phyloP scores from a whole-genome alignment of 176 grass and related monocot species.

The Puccinellia tenuiflora region DNA sequence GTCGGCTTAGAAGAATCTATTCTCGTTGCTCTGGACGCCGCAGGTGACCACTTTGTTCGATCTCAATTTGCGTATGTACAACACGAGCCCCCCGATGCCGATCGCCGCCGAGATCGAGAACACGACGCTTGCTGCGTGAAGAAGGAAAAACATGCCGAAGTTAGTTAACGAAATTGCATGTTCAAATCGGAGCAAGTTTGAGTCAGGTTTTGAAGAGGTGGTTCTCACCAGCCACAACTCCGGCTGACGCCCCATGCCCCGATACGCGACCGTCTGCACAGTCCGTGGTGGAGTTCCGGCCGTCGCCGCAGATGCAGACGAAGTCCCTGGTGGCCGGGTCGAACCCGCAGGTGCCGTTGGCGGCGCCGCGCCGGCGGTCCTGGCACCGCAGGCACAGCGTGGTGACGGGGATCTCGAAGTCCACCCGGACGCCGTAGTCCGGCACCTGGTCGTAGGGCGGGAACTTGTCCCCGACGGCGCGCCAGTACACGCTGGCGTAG shows the following conservation, averaged over 20 bases:
- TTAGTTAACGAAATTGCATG: not conserved
- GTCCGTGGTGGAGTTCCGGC: constrained; percentile 60
- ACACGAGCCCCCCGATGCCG: constrained; percentile 62
- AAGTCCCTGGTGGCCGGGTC: constrained; percentile 54
- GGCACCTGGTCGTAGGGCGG: constrained; percentile 88
- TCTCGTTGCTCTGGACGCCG: constrained; percentile 84
- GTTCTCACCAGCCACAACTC: constrained; percentile 62
- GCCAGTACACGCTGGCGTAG: constrained; percentile 79
- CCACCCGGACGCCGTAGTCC: constrained; percentile 70
- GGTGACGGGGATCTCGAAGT: constrained; percentile 90
- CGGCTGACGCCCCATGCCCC: constrained; percentile 40
- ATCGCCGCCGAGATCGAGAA: constrained; percentile 56
- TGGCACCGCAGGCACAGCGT: constrained; percentile 80
- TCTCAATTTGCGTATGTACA: constrained; percentile 67
- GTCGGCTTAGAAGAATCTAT: constrained; percentile 59
- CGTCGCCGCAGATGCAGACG: constrained; percentile 69
- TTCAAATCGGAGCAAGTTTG: not conserved
- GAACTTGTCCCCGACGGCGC: constrained; percentile 49
- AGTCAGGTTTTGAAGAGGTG: not conserved
- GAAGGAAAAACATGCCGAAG: not conserved
- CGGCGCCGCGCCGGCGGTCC: constrained; percentile 42
- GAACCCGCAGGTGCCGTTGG: constrained; percentile 67
- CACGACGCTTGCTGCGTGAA: constrained; percentile 51
- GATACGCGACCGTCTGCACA: constrained; percentile 46
- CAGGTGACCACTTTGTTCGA: constrained; percentile 69